These are phyloP conservation scores for Pseudogymnoascus sp. DNA, from an alignment of 2,329 filamentous ascomycete genomes.

Conservation along the genomic window DNA sequence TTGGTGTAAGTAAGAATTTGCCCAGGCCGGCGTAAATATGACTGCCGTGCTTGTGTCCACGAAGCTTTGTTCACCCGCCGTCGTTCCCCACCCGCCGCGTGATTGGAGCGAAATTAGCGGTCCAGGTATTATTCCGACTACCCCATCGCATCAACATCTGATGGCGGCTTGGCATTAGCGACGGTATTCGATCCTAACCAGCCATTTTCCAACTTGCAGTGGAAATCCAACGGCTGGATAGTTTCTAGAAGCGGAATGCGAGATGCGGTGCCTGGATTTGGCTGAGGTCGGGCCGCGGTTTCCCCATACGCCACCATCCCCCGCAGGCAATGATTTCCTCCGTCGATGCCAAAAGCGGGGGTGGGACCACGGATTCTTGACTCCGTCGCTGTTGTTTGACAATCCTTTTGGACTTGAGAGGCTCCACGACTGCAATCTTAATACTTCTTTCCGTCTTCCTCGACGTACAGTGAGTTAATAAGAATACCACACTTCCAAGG, in stretches of 20 bases:
- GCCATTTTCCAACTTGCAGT: neutral
- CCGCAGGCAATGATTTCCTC: neutral
- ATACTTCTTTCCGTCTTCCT: neutral
- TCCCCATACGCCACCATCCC: neutral
- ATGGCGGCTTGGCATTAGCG: neutral
- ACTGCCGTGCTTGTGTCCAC: neutral
- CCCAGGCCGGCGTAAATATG: neutral
- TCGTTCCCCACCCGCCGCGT: neutral
- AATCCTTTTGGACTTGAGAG: neutral
- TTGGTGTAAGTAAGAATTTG: neutral
- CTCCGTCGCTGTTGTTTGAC: neutral
- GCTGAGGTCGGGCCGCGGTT: neutral
- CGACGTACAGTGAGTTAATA: neutral
- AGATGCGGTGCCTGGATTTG: neutral
- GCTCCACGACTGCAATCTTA: neutral
- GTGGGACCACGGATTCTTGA: neutral
- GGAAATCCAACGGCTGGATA: neutral
- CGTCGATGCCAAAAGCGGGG: neutral
- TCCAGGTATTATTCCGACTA: conserved; percentile 1
- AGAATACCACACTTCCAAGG: neutral
- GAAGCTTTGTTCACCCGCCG: neutral
- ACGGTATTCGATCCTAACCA: neutral
- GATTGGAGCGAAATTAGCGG: conserved; percentile 3
- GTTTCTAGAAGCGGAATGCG: neutral
- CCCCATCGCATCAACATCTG: neutral